Evolutionary conservation across 306 rosid genomes (phyloP).

Genomic region (Ziziphus jujuba): DNA sequence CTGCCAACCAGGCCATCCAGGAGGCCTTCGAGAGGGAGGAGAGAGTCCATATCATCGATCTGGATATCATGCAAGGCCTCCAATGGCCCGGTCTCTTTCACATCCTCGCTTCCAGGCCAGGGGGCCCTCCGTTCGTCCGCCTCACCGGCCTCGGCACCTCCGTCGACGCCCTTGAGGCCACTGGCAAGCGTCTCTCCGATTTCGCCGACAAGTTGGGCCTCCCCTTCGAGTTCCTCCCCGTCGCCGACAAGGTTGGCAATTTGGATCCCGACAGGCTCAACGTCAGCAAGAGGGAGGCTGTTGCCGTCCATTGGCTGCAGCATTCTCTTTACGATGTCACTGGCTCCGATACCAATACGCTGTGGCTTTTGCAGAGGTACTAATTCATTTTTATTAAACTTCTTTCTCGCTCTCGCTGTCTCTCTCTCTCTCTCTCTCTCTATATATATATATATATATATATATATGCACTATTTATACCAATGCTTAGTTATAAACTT

Average conservation of each 20-base stretch:
- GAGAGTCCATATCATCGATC: constrained; percentile 88
- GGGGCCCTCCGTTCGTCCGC: constrained; percentile 89
- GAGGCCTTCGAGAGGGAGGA: constrained; percentile 95
- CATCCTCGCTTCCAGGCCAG: constrained; percentile 83
- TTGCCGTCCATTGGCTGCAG: constrained; percentile 98
- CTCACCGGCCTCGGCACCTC: constrained; percentile 91
- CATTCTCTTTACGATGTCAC: constrained; percentile 97
- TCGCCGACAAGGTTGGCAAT: constrained; percentile 87
- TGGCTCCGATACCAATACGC: constrained; percentile 84
- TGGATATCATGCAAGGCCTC: constrained; percentile 94
- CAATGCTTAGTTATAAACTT: no score
- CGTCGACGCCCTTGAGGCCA: constrained; percentile 82
- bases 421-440: no score
- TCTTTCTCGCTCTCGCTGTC: no score
- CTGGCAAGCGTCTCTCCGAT: constrained; percentile 83
- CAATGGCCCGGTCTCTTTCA: constrained; percentile 99
- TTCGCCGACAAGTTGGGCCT: constrained; percentile 85
- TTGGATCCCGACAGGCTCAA: constrained; percentile 71
- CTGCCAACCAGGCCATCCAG: constrained; percentile 94
- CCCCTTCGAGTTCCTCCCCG: constrained; percentile 85
- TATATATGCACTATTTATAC: background rate
- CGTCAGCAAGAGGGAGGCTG: constrained; percentile 80
- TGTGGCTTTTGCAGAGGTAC: constrained; percentile 97
- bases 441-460: background rate
- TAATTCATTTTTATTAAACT: no score